Percentiles rank a stretch among this genome's conserved stretches.
phyloP scores from a whole-genome alignment of 2,329 filamentous ascomycete genomes.

The Penicillium sp. region DNA sequence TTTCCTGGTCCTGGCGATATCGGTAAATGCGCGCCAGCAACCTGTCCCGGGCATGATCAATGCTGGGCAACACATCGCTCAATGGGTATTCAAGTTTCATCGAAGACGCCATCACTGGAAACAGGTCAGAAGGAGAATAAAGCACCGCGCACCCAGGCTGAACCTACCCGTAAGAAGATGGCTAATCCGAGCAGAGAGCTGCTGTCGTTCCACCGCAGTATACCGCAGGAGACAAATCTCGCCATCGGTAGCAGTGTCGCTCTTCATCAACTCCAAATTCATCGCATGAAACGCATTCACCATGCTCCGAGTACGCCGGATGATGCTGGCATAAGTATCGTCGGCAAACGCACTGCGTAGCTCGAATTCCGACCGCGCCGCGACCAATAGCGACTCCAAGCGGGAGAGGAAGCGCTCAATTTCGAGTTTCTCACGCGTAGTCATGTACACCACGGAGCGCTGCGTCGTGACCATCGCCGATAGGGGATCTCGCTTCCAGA shows the following conservation, averaged over 20 bases:
- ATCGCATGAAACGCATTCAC: conserved; percentile 95
- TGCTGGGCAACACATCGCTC: conserved; percentile 82
- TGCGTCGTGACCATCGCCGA: conserved; percentile 66
- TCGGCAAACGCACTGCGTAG: conserved; percentile 83
- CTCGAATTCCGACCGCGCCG: conserved; percentile 84
- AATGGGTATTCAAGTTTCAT: conserved; percentile 94
- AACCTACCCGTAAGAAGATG: conserved; percentile 69
- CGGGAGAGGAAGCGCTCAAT: conserved; percentile 77
- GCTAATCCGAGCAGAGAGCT: conserved; percentile 85
- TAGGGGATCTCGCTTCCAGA: conserved; percentile 93
- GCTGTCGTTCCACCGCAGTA: conserved; percentile 75
- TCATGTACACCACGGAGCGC: conserved; percentile 72
- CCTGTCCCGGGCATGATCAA: conserved; percentile 76
- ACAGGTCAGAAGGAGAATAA: neutral
- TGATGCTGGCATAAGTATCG: conserved; percentile 70
- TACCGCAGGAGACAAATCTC: conserved; percentile 79
- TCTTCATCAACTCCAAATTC: conserved; percentile 86
- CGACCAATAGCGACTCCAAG: conserved; percentile 70
- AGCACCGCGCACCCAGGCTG: neutral
- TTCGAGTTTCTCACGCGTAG: conserved; percentile 81
- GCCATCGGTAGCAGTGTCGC: conserved; percentile 72
- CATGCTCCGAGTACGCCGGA: conserved; percentile 78
- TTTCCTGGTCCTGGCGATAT: conserved; percentile 71
- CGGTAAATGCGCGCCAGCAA: conserved; percentile 84
- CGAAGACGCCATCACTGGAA: conserved; percentile 81